Evolutionary conservation across 2,329 filamentous ascomycete genomes (phyloP).

Genomic region (Alternaria novae-zelandiae): DNA sequence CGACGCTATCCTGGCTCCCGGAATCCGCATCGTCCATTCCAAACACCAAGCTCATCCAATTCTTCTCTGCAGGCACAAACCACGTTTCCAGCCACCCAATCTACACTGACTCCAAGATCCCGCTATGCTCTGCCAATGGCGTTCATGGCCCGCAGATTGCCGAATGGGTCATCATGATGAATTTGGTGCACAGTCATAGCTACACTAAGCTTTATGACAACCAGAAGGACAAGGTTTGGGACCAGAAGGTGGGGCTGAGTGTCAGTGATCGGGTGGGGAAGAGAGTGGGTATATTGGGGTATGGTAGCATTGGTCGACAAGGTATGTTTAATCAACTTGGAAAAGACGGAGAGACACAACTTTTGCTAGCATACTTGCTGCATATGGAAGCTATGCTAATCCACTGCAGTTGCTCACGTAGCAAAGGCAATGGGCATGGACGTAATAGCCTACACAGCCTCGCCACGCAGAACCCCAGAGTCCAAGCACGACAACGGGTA

Average conservation of each 20-base stretch:
- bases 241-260: conserved; percentile 37
- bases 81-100: conserved; percentile 61
- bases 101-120: conserved; percentile 59
- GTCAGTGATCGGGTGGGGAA: conserved; percentile 64
- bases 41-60: conserved; percentile 59
- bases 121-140: conserved; percentile 62
- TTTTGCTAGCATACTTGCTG: background rate
- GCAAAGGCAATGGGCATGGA: conserved; percentile 71
- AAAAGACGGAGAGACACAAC: background rate
- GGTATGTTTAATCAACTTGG: conserved; percentile 47
- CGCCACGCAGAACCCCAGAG: conserved; percentile 69
- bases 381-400: background rate
- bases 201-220: conserved; percentile 62
- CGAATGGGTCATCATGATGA: conserved; percentile 71
- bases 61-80: conserved; percentile 65
- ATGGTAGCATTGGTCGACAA: conserved; percentile 68
- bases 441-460: conserved; percentile 77
- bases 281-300: conserved; percentile 66
- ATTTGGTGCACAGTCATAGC: conserved; percentile 62
- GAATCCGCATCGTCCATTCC: conserved; percentile 44
- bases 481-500: conserved; percentile 70
- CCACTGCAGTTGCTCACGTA: conserved; percentile 58
- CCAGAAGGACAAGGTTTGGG: conserved; percentile 65
- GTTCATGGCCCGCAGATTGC: conserved; percentile 70
- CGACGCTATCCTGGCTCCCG: conserved; percentile 57